Conservation (phyloP, 345 rosid species). For the Noccaea bulbosa region DNA sequence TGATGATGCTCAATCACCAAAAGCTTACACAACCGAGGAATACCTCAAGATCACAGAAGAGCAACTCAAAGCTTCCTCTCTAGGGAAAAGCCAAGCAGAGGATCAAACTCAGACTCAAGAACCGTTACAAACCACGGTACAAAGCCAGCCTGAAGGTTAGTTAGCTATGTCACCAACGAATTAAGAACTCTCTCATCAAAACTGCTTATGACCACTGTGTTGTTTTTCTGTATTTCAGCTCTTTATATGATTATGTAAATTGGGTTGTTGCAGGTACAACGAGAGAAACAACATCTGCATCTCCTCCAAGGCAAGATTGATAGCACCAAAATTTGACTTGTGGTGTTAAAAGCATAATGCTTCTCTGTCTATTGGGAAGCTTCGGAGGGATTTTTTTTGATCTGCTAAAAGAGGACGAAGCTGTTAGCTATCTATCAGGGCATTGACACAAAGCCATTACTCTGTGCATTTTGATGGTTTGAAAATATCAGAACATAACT, state of each 20-base stretch:
- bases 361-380: conserved; percentile 11
- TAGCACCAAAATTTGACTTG: conserved; percentile 41
- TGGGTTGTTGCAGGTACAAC: conserved; percentile 40
- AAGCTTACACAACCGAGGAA: conserved; percentile 75
- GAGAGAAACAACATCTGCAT: conserved; percentile 51
- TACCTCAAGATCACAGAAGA: conserved; percentile 81
- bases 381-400: conserved; percentile 15
- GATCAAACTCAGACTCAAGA: conserved; percentile 49
- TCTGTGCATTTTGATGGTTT: conserved; percentile 21
- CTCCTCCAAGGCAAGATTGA: conserved; percentile 56
- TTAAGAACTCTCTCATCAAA: conserved; percentile 10
- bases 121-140: conserved; percentile 39
- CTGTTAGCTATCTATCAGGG: conserved; percentile 28
- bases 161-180: conserved; percentile 21
- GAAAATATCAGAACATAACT: conserved; percentile 21
- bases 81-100: conserved; percentile 46
- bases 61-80: conserved; percentile 66
- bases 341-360: conserved; percentile 3
- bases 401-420: conserved; percentile 34
- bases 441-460: conserved; percentile 24
- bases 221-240: no score
- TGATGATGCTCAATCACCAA: conserved; percentile 57
- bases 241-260: no score
- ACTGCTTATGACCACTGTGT: not conserved
- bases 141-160: conserved; percentile 53